Evolutionary conservation across 2,329 filamentous ascomycete genomes (phyloP).

Genomic region (Atkinsonella hypoxylon): DNA sequence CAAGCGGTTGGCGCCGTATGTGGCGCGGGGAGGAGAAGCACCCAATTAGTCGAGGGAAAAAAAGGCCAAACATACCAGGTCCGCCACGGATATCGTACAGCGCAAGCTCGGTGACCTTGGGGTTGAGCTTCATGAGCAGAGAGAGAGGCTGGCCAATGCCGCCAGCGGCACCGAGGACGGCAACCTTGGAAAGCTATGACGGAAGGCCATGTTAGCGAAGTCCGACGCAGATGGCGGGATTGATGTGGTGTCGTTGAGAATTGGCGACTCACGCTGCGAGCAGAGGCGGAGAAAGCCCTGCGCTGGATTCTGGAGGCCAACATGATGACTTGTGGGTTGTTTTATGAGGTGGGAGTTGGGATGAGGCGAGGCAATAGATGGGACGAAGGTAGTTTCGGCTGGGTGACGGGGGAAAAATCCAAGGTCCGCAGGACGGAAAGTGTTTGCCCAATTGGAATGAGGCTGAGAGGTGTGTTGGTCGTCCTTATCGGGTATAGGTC

Average conservation of each 20-base stretch:
- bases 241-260: neutral
- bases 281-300: slow-evolving; percentile 71
- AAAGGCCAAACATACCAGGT: slow-evolving; percentile 55
- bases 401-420: slow-evolving; percentile 11
- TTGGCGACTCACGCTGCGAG: slow-evolving; percentile 51
- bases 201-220: slow-evolving; percentile 4
- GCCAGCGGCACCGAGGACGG: slow-evolving; percentile 91
- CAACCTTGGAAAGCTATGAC: slow-evolving; percentile 82
- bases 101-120: slow-evolving; percentile 81
- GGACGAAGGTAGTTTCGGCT: slow-evolving; percentile 6
- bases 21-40: neutral
- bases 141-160: slow-evolving; percentile 98
- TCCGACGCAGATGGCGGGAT: neutral
- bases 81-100: slow-evolving; percentile 96
- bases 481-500: slow-evolving; percentile 12
- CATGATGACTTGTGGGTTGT: slow-evolving; percentile 38
- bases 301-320: slow-evolving; percentile 62
- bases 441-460: slow-evolving; percentile 2
- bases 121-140: slow-evolving; percentile 97
- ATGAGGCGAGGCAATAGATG: slow-evolving; percentile 8
- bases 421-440: slow-evolving; percentile 11
- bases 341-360: slow-evolving; percentile 7
- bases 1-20: slow-evolving; percentile 8
- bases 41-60: neutral
- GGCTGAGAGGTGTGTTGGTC: neutral